Evolutionary conservation across 768 basidiomycete genomes (phyloP).

Genomic region (Trichaptum fuscoviolaceum): DNA sequence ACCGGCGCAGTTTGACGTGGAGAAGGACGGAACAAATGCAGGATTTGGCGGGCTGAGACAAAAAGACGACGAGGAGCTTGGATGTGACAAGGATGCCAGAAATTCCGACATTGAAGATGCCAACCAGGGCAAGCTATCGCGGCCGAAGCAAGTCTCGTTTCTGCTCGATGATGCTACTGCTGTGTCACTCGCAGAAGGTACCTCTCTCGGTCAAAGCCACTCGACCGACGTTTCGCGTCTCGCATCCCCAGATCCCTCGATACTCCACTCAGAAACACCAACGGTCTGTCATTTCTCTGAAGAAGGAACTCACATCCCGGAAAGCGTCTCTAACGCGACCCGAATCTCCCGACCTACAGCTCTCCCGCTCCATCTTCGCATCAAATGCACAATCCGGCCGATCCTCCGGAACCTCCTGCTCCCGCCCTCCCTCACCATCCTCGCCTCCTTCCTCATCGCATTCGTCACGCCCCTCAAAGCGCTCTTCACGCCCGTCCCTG

Average conservation of each 20-base stretch:
- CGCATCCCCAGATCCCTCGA: not conserved
- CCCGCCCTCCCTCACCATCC: slow-evolving; percentile 49
- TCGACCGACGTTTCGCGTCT: not conserved
- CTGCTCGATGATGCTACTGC: slow-evolving; percentile 5
- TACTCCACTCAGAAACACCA: not conserved
- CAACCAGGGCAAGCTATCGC: not conserved
- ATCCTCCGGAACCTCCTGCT: slow-evolving; percentile 35
- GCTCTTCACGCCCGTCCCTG: slow-evolving; percentile 47
- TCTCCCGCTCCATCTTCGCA: not conserved
- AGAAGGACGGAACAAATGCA: not conserved
- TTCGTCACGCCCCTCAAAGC: slow-evolving; percentile 54
- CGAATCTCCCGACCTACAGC: not conserved
- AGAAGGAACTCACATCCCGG: not conserved
- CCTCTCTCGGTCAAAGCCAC: not conserved
- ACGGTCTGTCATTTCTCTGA: not conserved
- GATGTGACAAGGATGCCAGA: not conserved
- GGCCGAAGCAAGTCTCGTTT: slow-evolving; percentile 11
- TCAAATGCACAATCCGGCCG: slow-evolving; percentile 68
- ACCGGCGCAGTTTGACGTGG: not conserved
- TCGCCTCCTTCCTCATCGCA: slow-evolving; percentile 50
- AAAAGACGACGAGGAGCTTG: not conserved
- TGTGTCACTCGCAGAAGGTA: not conserved
- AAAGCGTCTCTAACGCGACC: not conserved
- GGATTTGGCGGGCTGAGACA: not conserved
- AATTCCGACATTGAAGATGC: not conserved